A percentile compares a stretch with the other conserved stretches of the same genome.
phyloP scores from a whole-genome alignment of 257 asterid species.

The Nicotiana undulata region DNA sequence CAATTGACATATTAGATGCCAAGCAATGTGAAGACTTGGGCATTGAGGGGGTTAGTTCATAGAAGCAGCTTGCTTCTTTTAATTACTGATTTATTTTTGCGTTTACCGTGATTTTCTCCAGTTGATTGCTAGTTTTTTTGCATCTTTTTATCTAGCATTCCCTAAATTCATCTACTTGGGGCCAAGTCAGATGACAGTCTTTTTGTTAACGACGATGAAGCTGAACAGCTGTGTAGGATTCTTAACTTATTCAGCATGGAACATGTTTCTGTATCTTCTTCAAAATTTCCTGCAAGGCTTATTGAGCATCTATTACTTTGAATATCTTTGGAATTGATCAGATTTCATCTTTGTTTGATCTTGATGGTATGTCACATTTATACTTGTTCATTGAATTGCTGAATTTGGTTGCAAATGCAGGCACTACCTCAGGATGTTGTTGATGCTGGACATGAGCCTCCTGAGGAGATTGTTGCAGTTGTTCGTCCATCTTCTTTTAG shows the following conservation, averaged over 20 bases:
- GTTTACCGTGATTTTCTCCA: not conserved
- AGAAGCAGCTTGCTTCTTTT: not conserved
- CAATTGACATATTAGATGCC: constrained; percentile 38
- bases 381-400: not conserved
- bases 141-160: not conserved
- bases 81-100: not conserved
- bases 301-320: not conserved
- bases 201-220: not conserved
- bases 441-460: constrained; percentile 48
- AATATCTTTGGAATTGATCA: not conserved
- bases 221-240: not conserved
- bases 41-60: constrained; percentile 51
- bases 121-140: not conserved
- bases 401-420: constrained; percentile 21
- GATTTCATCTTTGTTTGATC: not conserved
- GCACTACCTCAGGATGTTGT: constrained; percentile 30
- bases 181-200: not conserved
- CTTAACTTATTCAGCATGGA: not conserved
- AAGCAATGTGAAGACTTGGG: constrained; percentile 28
- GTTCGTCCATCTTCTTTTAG: constrained; percentile 46
- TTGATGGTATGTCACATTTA: not conserved
- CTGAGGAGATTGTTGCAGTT: constrained; percentile 41
- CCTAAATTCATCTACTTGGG: not conserved
- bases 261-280: not conserved
- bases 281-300: not conserved